Percentiles rank a stretch among this genome's conserved stretches.
Conservation (phyloP, 2,329 filamentous ascomycete species). For the Colletotrichum sp. region DNA sequence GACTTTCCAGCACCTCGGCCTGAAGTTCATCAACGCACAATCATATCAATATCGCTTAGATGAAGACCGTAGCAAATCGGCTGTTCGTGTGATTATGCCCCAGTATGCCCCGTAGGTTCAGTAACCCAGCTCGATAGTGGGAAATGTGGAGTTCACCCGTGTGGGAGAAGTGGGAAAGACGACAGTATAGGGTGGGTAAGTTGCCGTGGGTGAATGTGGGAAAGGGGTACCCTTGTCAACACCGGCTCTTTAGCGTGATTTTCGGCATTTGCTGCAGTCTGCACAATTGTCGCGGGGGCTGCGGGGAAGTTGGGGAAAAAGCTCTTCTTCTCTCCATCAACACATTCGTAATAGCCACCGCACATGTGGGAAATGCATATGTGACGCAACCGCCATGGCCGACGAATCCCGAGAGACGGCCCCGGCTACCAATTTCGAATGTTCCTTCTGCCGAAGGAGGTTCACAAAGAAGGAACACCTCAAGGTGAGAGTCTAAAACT, state of each 20-base stretch:
- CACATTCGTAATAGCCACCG: neutral
- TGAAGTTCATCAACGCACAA: neutral
- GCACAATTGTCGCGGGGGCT: neutral
- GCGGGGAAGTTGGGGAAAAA: conserved; percentile 2
- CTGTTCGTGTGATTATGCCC: neutral
- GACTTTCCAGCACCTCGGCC: neutral
- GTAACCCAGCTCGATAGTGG: neutral
- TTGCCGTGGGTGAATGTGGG: neutral
- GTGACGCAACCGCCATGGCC: neutral
- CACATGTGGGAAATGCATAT: neutral
- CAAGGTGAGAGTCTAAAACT: no score
- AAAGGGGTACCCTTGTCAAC: neutral
- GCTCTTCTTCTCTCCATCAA: neutral
- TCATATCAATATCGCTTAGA: neutral
- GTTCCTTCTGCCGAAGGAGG: neutral
- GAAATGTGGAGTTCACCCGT: neutral
- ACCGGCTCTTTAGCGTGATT: neutral
- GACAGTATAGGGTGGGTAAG: no score
- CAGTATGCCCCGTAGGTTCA: neutral
- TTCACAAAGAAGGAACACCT: conserved; percentile 3
- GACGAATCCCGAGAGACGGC: neutral
- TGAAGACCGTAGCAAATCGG: neutral
- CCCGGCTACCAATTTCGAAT: neutral
- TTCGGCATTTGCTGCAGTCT: neutral
- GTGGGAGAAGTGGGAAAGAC: neutral